Percentiles rank a stretch among this genome's conserved stretches.
These are phyloP conservation scores for Cylindrotheca fusiformis DNA, from an alignment of 108 stramenopile species.

Conservation along the genomic window DNA sequence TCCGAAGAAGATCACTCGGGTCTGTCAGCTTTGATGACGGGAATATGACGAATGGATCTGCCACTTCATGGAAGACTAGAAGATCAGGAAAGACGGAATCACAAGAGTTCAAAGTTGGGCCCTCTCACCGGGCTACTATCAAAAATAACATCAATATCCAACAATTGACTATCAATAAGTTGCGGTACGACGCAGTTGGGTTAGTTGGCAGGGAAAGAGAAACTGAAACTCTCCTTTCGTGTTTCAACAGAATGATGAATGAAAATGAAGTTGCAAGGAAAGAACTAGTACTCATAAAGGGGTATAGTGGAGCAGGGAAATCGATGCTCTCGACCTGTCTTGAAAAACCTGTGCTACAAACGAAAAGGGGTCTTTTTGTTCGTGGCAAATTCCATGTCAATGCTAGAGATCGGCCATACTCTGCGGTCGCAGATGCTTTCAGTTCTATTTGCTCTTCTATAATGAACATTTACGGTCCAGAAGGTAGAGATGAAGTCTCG, in stretches of 20 bases:
- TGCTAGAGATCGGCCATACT: neutral
- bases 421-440: slow-evolving; percentile 2
- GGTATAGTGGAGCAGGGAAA: slow-evolving; percentile 4
- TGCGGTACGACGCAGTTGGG: slow-evolving; percentile 1
- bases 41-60: too few relatives aligned
- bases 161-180: slow-evolving; percentile 7
- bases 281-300: slow-evolving; percentile 1
- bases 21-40: too few relatives aligned
- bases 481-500: neutral
- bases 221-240: neutral
- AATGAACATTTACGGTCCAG: neutral
- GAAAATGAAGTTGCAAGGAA: neutral
- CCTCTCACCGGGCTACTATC: too few relatives aligned
- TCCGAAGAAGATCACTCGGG: too few relatives aligned
- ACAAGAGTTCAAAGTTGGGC: too few relatives aligned
- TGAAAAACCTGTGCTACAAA: neutral
- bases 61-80: too few relatives aligned
- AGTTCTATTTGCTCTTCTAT: neutral
- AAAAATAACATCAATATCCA: too few relatives aligned
- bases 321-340: neutral
- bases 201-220: neutral
- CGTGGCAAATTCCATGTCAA: slow-evolving; percentile 8
- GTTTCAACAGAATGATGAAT: neutral
- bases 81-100: too few relatives aligned
- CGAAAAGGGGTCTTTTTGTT: neutral